Base-by-base conservation (phyloP, 2,329 filamentous ascomycete genomes). In the Fusarium tjaetaba region DNA sequence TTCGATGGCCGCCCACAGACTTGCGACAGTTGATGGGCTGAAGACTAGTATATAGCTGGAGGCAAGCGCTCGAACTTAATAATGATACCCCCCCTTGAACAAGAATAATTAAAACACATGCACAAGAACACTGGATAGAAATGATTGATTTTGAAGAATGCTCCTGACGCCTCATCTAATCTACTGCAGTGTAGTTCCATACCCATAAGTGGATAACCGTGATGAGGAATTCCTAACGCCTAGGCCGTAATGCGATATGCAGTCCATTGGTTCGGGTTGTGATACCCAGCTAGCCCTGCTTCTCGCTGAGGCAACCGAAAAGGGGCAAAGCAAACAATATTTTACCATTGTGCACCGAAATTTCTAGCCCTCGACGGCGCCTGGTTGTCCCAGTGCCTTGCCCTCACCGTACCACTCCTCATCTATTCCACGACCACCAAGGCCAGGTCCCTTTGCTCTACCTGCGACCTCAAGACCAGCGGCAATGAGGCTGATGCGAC, bases 1-100 rank as follows among this genome's bases (percentile, higher is more conserved):
- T 96, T 36, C 90, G 96, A 76, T 99, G 96, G 96, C 95, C 95
- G 65, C 96, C 96, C 1, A 92, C 95, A 78, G 96, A 98, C 85
- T 88, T 96, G 76, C 88, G 94, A 80, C 96, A 99, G 85, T 85
- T 99, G 77, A 99, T 99, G 96, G 96, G 96, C 7, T 83, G 64
- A 79, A 49, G 28, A 36, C 38, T 24, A 36, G 22, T n/a, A 46
- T 32, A 32, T 41, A 48, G 36, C 24, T 7, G 20, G 46, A 64
- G 48, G 42, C 46, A 43, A 60, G 43, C 39, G 52, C 36, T 52
- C 45, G 24, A 55, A 58, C 68, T 59, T 62, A 46, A 61, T 38
- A 56, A 77, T 76, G 75, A 77, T 77, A 77, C 75, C 75, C 74
- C 74, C 61, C 39, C 46, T 51, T 65, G 55, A 57, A 61, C 20